These are phyloP conservation scores for Pestalotiopsis sp. DNA, from an alignment of 2,329 filamentous ascomycete genomes.

Conservation along the genomic window DNA sequence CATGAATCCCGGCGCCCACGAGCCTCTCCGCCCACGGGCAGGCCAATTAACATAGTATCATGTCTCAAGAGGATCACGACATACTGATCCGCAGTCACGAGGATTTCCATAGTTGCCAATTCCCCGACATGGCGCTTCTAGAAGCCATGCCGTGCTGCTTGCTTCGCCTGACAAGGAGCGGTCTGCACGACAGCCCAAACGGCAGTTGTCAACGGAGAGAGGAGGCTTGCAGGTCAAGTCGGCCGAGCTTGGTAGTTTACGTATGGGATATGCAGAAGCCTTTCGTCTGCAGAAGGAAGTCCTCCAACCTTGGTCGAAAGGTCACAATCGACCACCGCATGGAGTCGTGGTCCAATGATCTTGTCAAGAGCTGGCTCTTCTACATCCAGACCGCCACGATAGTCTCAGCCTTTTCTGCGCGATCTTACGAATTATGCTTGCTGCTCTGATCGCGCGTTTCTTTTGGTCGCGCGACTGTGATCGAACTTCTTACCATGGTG, in stretches of 20 bases:
- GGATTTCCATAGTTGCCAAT: no score
- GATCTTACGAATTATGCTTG: not conserved
- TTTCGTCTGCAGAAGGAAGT: no score
- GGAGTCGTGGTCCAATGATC: not conserved
- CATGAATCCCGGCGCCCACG: no score
- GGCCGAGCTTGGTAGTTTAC: not conserved
- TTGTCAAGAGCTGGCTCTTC: not conserved
- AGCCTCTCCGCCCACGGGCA: no score
- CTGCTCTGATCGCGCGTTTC: not conserved
- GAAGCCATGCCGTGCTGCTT: not conserved
- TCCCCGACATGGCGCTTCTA: not conserved
- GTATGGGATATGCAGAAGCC: not conserved
- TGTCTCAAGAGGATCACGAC: no score
- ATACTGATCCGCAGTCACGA: no score
- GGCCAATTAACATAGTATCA: no score
- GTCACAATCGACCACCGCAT: not conserved
- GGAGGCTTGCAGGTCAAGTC: not conserved
- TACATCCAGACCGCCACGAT: not conserved
- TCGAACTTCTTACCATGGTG: not conserved
- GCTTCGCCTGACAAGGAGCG: not conserved
- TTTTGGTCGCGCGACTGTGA: not conserved
- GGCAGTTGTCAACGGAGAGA: not conserved
- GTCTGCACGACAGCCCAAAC: not conserved
- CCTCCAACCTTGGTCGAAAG: not conserved
- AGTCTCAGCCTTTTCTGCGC: not conserved